Percentiles rank a stretch among this genome's conserved stretches.
Evolutionary conservation across 345 rosid species (phyloP).

Genomic region (Firmiana major): DNA sequence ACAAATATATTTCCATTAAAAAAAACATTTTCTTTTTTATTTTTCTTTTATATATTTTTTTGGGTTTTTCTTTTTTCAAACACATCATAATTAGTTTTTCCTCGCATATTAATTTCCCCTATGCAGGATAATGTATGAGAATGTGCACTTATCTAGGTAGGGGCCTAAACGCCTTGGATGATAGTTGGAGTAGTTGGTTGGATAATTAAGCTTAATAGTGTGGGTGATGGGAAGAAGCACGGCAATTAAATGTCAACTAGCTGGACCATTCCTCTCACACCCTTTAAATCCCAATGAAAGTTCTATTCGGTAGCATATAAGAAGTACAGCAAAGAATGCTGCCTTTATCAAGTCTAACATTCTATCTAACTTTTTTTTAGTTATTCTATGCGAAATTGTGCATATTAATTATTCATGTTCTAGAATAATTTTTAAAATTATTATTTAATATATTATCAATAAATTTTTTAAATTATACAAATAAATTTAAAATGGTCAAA

Average conservation of each 20-base stretch:
- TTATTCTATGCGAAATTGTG: background rate
- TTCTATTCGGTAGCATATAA: no score
- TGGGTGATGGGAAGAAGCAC: background rate
- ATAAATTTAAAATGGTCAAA: no score
- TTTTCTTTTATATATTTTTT: no score
- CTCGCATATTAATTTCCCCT: background rate
- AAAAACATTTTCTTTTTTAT: no score
- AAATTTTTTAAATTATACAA: no score
- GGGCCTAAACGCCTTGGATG: background rate
- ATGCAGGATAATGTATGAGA: background rate
- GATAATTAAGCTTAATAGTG: background rate
- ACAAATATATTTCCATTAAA: no score
- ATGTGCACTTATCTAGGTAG: background rate
- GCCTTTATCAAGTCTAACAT: constrained; percentile 5
- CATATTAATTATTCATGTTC: background rate
- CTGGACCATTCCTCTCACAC: no score
- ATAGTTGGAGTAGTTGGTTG: background rate
- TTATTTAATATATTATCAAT: no score
- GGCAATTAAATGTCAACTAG: background rate
- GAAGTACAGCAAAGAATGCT: background rate
- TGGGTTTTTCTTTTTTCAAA: no score
- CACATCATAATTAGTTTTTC: no score
- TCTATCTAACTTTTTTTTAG: background rate
- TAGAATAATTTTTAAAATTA: no score
- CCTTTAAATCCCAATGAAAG: no score